These are phyloP conservation scores for Chrysoporthe austroafricana DNA, from an alignment of 2,329 filamentous ascomycete genomes.

Conservation along the genomic window DNA sequence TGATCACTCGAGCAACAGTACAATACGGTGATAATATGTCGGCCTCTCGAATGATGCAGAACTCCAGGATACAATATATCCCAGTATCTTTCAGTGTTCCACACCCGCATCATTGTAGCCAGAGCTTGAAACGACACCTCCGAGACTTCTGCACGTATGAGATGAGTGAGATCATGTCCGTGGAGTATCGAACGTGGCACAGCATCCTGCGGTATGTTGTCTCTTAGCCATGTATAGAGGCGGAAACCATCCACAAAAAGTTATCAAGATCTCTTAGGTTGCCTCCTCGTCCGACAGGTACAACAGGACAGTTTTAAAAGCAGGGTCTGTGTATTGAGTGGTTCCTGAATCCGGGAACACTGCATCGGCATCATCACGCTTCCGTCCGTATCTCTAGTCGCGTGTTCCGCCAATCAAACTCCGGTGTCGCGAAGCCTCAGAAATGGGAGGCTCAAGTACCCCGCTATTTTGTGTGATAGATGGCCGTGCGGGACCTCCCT, in stretches of 20 bases:
- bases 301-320: conserved; percentile 21
- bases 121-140: not conserved
- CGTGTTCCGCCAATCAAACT: too few relatives aligned
- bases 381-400: conserved; percentile 21
- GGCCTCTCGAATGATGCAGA: not conserved
- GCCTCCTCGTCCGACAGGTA: conserved; percentile 15
- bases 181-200: conserved; percentile 24
- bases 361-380: conserved; percentile 20
- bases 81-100: not conserved
- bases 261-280: conserved; percentile 13
- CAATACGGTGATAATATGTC: not conserved
- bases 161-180: not conserved
- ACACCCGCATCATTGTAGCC: not conserved
- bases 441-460: too few relatives aligned
- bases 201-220: not conserved
- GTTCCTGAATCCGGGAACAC: conserved; percentile 1
- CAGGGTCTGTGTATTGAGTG: not conserved
- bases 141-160: not conserved
- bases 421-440: too few relatives aligned
- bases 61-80: not conserved
- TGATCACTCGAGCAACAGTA: not conserved
- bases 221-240: not conserved
- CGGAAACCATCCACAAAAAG: not conserved
- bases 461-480: too few relatives aligned
- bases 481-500: too few relatives aligned